Base-by-base conservation (phyloP, 192 early-diverging fungal genomes). In the Mortierella hygrophila region DNA sequence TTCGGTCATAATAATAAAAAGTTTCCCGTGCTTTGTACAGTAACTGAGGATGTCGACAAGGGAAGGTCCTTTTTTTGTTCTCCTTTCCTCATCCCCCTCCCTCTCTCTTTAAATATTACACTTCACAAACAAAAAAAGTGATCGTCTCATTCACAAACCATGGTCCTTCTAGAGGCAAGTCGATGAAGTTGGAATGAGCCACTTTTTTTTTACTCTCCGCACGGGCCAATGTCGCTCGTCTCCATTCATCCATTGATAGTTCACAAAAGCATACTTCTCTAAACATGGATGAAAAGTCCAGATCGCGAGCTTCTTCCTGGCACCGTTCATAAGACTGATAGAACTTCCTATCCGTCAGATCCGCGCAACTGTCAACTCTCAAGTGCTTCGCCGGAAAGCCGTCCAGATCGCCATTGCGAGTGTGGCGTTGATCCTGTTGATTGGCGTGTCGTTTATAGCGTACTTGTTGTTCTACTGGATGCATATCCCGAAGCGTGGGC, bases 401-500 rank as follows among this genome's bases (percentile, higher is more conserved):
- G 68, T 88, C 32, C 77, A 88, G 55, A 37, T 75, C 7, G 40
- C 82, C 32, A 77, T 88, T 46, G 18, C 75, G 23, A 1, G 16
- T 29, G 6, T 55, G 11, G 76, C 71, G 4, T 6, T 80, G 15
- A n/a, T 63, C 4, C 15, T 76, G n/a, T 60, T 83, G 16, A 15
- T 80, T 5, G 21, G 68, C 16, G 21, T 77, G n/a, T 72, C 88
- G n/a, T 52, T 88, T 6, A 0, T 79, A 11, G 69, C 81, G 37
- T 89, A 89, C 52, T 10, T 87, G 26, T 76, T 46, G 7, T 89
- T 89, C 52, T 89, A 89, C 47, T 84, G 73, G 81, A 10, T 76
- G 1, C 83, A 83, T 38, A 76, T 89, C 26, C 88, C 88, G 3
- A 74, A 81, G 74, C 65, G 78, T 15, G 49, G 69, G 16, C 85